A percentile compares a stretch with the other conserved stretches of the same genome.
Conservation (phyloP, 495 filamentous ascomycete species). For the Daldinia vernicosa region DNA sequence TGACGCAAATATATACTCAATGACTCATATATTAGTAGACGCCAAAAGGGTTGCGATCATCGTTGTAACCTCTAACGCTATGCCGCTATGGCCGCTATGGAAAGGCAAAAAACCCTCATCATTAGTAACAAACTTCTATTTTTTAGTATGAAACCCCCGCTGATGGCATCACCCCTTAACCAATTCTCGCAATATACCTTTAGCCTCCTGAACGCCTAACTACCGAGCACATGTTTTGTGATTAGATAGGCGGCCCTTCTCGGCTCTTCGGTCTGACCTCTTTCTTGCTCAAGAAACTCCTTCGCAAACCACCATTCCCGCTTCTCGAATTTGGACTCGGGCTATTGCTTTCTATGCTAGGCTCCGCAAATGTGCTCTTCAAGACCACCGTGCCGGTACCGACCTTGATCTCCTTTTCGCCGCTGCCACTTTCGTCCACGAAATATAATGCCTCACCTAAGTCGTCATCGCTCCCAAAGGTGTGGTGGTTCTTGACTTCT, state of each 20-base stretch:
- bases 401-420: slow-evolving; percentile 76
- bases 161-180: slow-evolving; percentile 11
- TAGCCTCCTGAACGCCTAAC: slow-evolving; percentile 19
- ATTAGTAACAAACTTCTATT: slow-evolving; percentile 33
- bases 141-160: slow-evolving; percentile 27
- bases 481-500: slow-evolving; percentile 81
- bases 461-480: slow-evolving; percentile 79
- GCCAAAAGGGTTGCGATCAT: neutral
- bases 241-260: slow-evolving; percentile 47
- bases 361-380: slow-evolving; percentile 67
- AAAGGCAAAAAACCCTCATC: slow-evolving; percentile 19
- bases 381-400: slow-evolving; percentile 73
- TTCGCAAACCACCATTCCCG: slow-evolving; percentile 57
- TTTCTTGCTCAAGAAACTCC: slow-evolving; percentile 59
- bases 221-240: slow-evolving; percentile 1
- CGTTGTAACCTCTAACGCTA: neutral
- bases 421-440: slow-evolving; percentile 81
- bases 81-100: slow-evolving; percentile 4
- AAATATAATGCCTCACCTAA: slow-evolving; percentile 90
- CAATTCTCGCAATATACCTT: slow-evolving; percentile 16
- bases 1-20: neutral
- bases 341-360: slow-evolving; percentile 35
- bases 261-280: slow-evolving; percentile 51
- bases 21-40: neutral
- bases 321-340: slow-evolving; percentile 38